phyloP scores from a whole-genome alignment of 257 asterid genomes.

The Leonotis leonurus region DNA sequence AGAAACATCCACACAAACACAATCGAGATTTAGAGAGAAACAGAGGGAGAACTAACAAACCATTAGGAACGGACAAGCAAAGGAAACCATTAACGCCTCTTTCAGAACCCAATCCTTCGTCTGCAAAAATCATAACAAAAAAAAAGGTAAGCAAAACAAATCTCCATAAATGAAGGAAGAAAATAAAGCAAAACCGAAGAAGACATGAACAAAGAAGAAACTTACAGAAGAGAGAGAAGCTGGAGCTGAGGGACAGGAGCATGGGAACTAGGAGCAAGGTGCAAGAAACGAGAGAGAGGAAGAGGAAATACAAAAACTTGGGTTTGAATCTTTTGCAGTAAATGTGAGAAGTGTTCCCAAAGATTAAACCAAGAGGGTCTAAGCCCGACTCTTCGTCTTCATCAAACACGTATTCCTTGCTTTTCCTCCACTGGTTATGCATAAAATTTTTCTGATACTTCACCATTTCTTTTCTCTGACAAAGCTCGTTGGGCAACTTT shows the following conservation, averaged over 20 bases:
- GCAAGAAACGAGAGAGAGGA: slow-evolving; percentile 46
- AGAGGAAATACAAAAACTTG: slow-evolving; percentile 40
- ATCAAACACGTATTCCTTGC: slow-evolving; percentile 33
- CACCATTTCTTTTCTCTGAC: slow-evolving; percentile 35
- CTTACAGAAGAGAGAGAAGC: slow-evolving; percentile 58
- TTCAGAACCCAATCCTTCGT: slow-evolving; percentile 25
- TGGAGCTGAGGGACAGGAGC: slow-evolving; percentile 36
- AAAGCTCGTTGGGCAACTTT: background rate
- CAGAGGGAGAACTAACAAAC: too few species aligned
- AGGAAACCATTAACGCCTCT: slow-evolving; percentile 22
- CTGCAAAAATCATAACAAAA: slow-evolving; percentile 54
- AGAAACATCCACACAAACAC: too few species aligned
- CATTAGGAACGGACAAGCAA: slow-evolving; percentile 62
- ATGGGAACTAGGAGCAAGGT: slow-evolving; percentile 46
- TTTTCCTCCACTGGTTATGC: slow-evolving; percentile 34
- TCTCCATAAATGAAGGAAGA: background rate
- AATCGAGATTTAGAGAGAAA: background rate
- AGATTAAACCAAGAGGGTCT: slow-evolving; percentile 37
- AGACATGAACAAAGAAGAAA: background rate
- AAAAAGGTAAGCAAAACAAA: background rate
- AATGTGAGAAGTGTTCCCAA: slow-evolving; percentile 27
- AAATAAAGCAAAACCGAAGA: background rate
- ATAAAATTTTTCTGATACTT: slow-evolving; percentile 41
- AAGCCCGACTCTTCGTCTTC: slow-evolving; percentile 54
- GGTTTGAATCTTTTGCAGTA: slow-evolving; percentile 40